These are phyloP conservation scores for Yamadazyma ubonensis DNA, from an alignment of 805 yeast genomes.

Conservation along the genomic window DNA sequence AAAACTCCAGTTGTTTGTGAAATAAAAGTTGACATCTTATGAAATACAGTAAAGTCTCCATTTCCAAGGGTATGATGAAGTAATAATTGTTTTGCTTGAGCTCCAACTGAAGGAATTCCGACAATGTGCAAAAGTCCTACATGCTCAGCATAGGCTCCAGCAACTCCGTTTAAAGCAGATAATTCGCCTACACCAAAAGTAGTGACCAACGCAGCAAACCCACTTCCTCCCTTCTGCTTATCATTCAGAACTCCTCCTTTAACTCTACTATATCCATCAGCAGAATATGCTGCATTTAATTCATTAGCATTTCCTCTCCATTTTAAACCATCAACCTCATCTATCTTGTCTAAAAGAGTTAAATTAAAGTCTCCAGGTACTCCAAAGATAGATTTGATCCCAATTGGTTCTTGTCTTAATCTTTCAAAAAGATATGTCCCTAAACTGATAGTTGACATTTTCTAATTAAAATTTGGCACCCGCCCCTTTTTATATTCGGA, in stretches of 20 bases:
- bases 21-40: slow-evolving; percentile 66
- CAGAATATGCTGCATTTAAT: slow-evolving; percentile 84
- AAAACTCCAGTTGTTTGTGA: slow-evolving; percentile 65
- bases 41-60: slow-evolving; percentile 54
- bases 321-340: slow-evolving; percentile 70
- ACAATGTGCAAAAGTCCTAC: slow-evolving; percentile 83
- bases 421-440: slow-evolving; percentile 81
- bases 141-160: slow-evolving; percentile 88
- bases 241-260: slow-evolving; percentile 45
- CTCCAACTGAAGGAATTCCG: slow-evolving; percentile 77
- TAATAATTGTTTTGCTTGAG: slow-evolving; percentile 50
- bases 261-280: slow-evolving; percentile 84
- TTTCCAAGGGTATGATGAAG: slow-evolving; percentile 44
- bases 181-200: slow-evolving; percentile 92
- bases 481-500: not conserved
- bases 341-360: slow-evolving; percentile 66
- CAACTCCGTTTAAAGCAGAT: slow-evolving; percentile 80
- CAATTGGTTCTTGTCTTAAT: slow-evolving; percentile 57
- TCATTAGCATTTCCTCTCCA: slow-evolving; percentile 94
- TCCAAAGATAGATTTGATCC: slow-evolving; percentile 71
- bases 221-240: slow-evolving; percentile 11
- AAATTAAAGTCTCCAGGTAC: slow-evolving; percentile 83
- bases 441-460: slow-evolving; percentile 56
- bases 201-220: slow-evolving; percentile 66
- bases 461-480: too few relatives aligned